Percentiles rank a stretch among this genome's conserved stretches.
phyloP scores from a whole-genome alignment of 352 stramenopile genomes.

The Pythium folliculosum region DNA sequence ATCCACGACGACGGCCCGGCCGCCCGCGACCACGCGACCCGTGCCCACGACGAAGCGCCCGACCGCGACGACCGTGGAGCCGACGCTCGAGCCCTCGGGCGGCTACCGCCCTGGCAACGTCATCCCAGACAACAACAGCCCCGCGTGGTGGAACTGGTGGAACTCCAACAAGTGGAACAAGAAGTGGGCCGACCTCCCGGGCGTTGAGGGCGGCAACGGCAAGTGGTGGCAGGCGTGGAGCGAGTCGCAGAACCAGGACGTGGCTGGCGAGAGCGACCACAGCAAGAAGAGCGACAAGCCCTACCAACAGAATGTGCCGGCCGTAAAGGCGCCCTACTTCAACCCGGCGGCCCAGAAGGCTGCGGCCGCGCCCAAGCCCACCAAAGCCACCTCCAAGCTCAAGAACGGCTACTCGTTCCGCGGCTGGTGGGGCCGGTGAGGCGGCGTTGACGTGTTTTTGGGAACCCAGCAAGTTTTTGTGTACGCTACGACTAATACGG shows the following conservation, averaged over 20 bases:
- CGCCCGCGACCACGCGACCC: background rate
- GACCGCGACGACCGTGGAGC: background rate
- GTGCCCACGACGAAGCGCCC: background rate
- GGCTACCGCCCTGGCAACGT: conserved; percentile 13
- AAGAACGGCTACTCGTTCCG: conserved; percentile 17
- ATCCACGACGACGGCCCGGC: background rate
- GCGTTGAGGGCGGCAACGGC: conserved; percentile 9
- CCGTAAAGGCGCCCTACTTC: background rate
- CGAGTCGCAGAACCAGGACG: conserved; percentile 1
- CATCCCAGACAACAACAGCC: conserved; percentile 13
- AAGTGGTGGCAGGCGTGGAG: conserved; percentile 15
- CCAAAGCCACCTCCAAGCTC: background rate
- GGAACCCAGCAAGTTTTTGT: background rate
- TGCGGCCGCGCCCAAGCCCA: background rate
- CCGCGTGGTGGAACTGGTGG: conserved; percentile 21
- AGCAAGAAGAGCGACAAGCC: background rate
- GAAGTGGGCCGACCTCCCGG: conserved; percentile 17
- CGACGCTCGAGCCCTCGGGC: background rate
- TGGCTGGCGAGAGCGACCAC: background rate
- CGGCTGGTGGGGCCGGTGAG: conserved; percentile 14
- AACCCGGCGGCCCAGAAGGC: background rate
- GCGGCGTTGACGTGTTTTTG: too few relatives aligned
- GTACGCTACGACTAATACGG: background rate
- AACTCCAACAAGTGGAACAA: conserved; percentile 21
- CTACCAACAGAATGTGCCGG: background rate